Percentiles rank a stretch among this genome's conserved stretches.
phyloP scores from a whole-genome alignment of 2,329 filamentous ascomycete genomes.

The Geosmithia putterillii region DNA sequence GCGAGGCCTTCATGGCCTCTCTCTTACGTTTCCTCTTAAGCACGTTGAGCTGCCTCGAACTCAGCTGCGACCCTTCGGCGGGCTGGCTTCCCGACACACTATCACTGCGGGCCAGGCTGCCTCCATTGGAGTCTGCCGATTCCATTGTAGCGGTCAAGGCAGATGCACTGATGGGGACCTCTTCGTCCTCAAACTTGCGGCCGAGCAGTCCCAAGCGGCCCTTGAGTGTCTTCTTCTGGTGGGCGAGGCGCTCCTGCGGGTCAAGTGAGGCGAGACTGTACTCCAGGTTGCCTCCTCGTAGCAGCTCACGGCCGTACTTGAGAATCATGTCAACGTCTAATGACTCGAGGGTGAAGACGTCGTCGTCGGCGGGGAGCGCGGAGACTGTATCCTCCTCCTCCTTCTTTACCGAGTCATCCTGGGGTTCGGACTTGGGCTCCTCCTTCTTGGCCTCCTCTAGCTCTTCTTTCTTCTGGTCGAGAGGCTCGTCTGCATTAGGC shows the following conservation, averaged over 20 bases:
- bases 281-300: constrained; percentile 79
- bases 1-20: constrained; percentile 71
- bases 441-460: constrained; percentile 32
- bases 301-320: constrained; percentile 69
- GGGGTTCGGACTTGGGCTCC: constrained; percentile 10
- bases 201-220: constrained; percentile 76
- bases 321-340: constrained; percentile 73
- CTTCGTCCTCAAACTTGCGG: constrained; percentile 73
- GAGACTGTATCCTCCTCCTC: constrained; percentile 27
- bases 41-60: constrained; percentile 87
- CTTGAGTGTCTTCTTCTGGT: constrained; percentile 80
- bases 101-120: constrained; percentile 19
- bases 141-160: constrained; percentile 26
- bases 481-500: constrained; percentile 48
- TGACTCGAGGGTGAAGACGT: constrained; percentile 58
- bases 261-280: constrained; percentile 73
- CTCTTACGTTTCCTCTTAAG: constrained; percentile 89
- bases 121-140: constrained; percentile 27
- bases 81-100: constrained; percentile 22
- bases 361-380: constrained; percentile 32
- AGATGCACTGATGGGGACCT: constrained; percentile 41
- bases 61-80: constrained; percentile 60
- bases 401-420: constrained; percentile 40
- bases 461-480: constrained; percentile 33
- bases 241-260: constrained; percentile 64